Conservation (phyloP, 306 rosid genomes). For the Prunus persica region DNA sequence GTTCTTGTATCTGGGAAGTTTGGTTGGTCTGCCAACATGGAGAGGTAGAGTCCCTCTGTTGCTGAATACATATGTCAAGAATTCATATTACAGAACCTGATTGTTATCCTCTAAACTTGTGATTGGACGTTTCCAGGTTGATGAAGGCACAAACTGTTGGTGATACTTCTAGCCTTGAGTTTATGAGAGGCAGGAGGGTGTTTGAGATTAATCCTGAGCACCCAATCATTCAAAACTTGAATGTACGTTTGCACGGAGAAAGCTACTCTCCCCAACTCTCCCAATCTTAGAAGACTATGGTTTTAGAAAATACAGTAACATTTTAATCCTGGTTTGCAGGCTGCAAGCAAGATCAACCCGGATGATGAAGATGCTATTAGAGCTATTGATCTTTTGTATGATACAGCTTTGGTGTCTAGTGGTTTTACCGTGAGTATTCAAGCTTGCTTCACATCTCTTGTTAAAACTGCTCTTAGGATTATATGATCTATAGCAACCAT, state of each 20-base stretch:
- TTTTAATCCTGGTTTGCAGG: conserved; percentile 45
- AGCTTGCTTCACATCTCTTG: background rate
- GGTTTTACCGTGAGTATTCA: conserved; percentile 70
- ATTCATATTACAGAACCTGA: conserved; percentile 10
- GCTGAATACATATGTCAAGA: conserved; percentile 6
- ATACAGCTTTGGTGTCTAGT: conserved; percentile 94
- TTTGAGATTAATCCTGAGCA: conserved; percentile 93
- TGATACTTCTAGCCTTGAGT: conserved; percentile 83
- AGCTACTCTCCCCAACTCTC: background rate
- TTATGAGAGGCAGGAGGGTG: conserved; percentile 97
- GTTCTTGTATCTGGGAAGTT: conserved; percentile 93
- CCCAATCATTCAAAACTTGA: conserved; percentile 73
- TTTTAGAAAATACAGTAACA: background rate
- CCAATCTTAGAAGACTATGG: background rate
- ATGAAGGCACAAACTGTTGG: conserved; percentile 93
- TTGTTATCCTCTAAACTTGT: background rate
- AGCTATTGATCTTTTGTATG: conserved; percentile 91
- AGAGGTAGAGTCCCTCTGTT: conserved; percentile 46
- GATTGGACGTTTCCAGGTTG: conserved; percentile 45
- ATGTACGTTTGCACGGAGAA: conserved; percentile 47
- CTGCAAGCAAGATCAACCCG: conserved; percentile 67
- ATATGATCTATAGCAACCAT: background rate
- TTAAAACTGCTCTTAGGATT: background rate
- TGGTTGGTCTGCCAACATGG: conserved; percentile 99
- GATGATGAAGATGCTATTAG: conserved; percentile 78